These are phyloP conservation scores for Aureobasidium lini DNA, from an alignment of 2,329 filamentous ascomycete genomes.

Conservation along the genomic window DNA sequence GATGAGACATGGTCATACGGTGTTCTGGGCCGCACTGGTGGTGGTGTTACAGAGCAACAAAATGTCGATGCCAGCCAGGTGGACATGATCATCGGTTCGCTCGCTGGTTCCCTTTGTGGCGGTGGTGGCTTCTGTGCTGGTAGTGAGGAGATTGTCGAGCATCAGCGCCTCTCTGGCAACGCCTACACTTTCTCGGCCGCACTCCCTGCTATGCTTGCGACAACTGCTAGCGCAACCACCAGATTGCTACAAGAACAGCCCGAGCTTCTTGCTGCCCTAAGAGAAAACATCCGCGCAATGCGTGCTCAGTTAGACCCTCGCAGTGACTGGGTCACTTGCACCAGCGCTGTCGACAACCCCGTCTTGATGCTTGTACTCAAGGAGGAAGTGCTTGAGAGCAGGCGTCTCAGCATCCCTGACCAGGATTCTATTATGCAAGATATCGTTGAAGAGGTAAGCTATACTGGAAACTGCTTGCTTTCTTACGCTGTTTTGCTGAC, in stretches of 20 bases:
- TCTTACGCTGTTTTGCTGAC: constrained; percentile 10
- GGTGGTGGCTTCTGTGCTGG: constrained; percentile 96
- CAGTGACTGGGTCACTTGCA: constrained; percentile 85
- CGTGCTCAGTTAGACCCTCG: constrained; percentile 80
- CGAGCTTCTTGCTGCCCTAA: constrained; percentile 67
- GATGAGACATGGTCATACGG: constrained; percentile 98
- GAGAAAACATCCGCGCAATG: constrained; percentile 83
- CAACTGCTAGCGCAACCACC: constrained; percentile 90
- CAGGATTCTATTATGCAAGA: constrained; percentile 83
- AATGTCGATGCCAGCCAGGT: constrained; percentile 90
- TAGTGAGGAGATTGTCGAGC: constrained; percentile 82
- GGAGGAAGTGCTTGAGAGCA: constrained; percentile 66
- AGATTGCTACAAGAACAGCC: constrained; percentile 79
- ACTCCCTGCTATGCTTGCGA: constrained; percentile 84
- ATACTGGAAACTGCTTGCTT: not conserved
- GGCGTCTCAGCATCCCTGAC: constrained; percentile 62
- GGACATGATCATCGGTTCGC: constrained; percentile 93
- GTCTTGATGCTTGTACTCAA: constrained; percentile 79
- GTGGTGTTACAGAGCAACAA: constrained; percentile 89
- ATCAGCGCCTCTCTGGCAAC: constrained; percentile 86
- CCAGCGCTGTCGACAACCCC: constrained; percentile 76
- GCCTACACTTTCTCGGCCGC: constrained; percentile 96
- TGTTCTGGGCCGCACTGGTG: constrained; percentile 81
- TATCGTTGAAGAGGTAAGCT: constrained; percentile 84
- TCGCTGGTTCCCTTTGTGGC: constrained; percentile 82